Evolutionary conservation across 2,329 filamentous ascomycete species (phyloP), one percentile per base, ranked within the genome.

Genomic region (Aspergillus spinulosporus): DNA sequence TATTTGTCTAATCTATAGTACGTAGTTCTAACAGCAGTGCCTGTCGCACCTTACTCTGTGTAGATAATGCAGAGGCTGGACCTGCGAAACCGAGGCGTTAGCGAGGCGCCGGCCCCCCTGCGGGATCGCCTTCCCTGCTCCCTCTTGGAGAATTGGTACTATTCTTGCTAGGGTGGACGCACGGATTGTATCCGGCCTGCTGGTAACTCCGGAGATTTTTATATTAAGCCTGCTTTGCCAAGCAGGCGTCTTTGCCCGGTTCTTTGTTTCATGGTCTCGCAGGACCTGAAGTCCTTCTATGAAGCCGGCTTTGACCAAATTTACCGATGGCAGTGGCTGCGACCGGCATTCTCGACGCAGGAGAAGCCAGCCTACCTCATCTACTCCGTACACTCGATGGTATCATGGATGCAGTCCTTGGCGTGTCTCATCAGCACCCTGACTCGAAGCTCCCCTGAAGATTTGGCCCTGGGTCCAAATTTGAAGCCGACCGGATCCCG

Each of bases 161-260:
- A 37, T 37, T 37, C 52, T 43, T 49, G 14, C 45, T 45, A n/a
- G 49, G 34, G n/a, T 4, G 43, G 6, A 37, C 49, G 55, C 55
- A 57, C 55, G 55, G 55, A 49, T 57, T 52, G 44, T 57, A 49
- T 9, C 49, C 49, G 42, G 39, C 37, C n/a, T n/a, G 32, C 40
- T 47, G 55, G 55, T 51, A 49, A 29, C 34, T 21, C 21, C 26
- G 12, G 48, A 12, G 26, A 31, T 29, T 4, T 45, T 34, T 31
- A 48, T 36, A 34, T 39, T 45, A 34, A 26, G 15, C 6, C 21
- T 15, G n/a, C 4, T 29, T 40, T 39, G 34, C 50, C 50, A 32
- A 47, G 43, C 1, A 6, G 11, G 32, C 12, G 5, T 14, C n/a
- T 9, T 31, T 29, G n/a, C 34, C 40, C 14, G 21, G n/a, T 39